Conservation (phyloP, 2,329 filamentous ascomycete species). For the Niveomyces coronatus region DNA sequence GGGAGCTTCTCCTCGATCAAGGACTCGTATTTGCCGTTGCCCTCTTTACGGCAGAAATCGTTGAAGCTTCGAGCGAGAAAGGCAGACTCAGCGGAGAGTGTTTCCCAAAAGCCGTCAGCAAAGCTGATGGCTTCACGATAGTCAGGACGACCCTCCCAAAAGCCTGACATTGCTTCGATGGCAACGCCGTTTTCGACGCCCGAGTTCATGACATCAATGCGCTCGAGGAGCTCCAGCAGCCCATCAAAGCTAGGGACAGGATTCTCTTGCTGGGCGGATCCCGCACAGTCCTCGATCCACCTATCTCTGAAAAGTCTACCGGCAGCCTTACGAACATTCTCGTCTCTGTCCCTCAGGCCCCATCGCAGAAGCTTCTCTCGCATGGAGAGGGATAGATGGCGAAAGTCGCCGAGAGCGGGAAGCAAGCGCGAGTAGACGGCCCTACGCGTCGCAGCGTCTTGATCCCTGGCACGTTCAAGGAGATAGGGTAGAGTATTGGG, state of each 20-base stretch:
- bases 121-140: constrained; percentile 65
- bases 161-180: constrained; percentile 86
- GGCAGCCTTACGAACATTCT: constrained; percentile 85
- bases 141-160: constrained; percentile 88
- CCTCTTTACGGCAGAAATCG: constrained; percentile 72
- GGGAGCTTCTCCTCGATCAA: constrained; percentile 88
- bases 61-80: constrained; percentile 92
- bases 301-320: constrained; percentile 82
- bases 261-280: constrained; percentile 49
- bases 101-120: constrained; percentile 69
- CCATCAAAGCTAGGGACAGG: constrained; percentile 67
- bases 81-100: constrained; percentile 71
- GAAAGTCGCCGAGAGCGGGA: constrained; percentile 85
- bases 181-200: constrained; percentile 85
- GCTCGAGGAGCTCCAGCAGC: constrained; percentile 79
- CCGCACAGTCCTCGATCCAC: constrained; percentile 96
- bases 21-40: constrained; percentile 62
- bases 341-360: constrained; percentile 89
- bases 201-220: constrained; percentile 86
- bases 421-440: constrained; percentile 81
- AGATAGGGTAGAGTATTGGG: constrained; percentile 76
- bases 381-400: constrained; percentile 86
- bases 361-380: constrained; percentile 90
- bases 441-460: constrained; percentile 73
- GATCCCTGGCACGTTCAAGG: constrained; percentile 81